These are phyloP conservation scores for Hemileia vastatrix DNA, from an alignment of 1,284 basidiomycete genomes.

Conservation along the genomic window DNA sequence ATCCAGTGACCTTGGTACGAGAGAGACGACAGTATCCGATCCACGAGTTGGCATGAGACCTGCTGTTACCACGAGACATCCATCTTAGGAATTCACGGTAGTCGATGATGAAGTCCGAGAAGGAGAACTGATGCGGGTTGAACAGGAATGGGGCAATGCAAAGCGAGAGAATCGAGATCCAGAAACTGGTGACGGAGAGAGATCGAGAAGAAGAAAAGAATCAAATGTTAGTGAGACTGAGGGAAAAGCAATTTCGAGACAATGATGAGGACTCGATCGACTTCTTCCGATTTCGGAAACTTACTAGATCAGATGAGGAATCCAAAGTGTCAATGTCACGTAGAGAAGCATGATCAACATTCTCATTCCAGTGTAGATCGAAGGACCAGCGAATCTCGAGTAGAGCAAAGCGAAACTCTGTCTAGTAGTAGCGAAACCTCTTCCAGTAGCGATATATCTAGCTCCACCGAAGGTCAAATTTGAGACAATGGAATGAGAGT, in stretches of 20 bases:
- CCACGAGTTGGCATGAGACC: conserved; percentile 45
- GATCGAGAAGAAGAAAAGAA: not conserved
- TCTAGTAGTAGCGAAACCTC: conserved; percentile 43
- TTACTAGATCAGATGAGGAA: too few relatives aligned
- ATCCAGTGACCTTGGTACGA: conserved; percentile 43
- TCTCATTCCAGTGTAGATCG: conserved; percentile 43
- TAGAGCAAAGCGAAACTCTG: conserved; percentile 42
- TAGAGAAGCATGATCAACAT: conserved; percentile 40
- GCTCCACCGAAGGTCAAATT: conserved; percentile 44
- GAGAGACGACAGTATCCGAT: conserved; percentile 45
- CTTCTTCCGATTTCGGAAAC: too few relatives aligned
- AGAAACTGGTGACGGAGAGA: conserved; percentile 29
- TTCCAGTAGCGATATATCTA: conserved; percentile 44
- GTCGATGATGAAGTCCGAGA: conserved; percentile 44
- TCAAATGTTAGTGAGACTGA: not conserved
- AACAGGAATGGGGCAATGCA: conserved; percentile 44
- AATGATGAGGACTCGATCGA: not conserved
- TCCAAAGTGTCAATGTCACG: conserved; percentile 43
- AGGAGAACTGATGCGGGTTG: conserved; percentile 44
- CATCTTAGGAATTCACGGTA: conserved; percentile 45
- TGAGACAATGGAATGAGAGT: conserved; percentile 43
- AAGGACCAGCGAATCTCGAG: conserved; percentile 43
- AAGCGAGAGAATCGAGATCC: conserved; percentile 41
- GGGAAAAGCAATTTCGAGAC: not conserved
- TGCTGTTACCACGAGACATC: conserved; percentile 44